These are phyloP conservation scores for Proliferodiscus dingleyae DNA, from an alignment of 2,329 filamentous ascomycete species.

Conservation along the genomic window DNA sequence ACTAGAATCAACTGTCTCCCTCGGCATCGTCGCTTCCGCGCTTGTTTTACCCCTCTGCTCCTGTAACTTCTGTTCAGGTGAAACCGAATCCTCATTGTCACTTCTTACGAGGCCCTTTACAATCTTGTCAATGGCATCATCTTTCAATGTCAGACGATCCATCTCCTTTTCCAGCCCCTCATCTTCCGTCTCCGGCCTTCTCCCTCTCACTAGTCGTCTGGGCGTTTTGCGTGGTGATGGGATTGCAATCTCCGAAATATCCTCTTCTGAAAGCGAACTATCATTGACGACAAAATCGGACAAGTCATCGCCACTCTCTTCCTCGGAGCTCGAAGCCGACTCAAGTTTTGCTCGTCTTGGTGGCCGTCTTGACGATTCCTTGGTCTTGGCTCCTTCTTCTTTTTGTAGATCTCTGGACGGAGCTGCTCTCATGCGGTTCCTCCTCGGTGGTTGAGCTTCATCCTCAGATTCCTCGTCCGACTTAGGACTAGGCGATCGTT, in stretches of 20 bases:
- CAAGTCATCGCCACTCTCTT: neutral
- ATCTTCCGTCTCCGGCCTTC: slow-evolving; percentile 10
- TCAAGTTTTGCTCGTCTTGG: neutral
- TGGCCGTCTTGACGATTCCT: neutral
- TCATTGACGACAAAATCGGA: neutral
- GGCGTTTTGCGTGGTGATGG: slow-evolving; percentile 10
- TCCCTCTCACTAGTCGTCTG: slow-evolving; percentile 26
- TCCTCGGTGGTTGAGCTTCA: too few relatives aligned
- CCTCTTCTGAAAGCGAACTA: slow-evolving; percentile 15
- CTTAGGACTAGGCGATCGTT: too few relatives aligned
- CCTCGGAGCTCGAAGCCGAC: slow-evolving; percentile 1
- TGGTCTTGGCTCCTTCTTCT: too few relatives aligned
- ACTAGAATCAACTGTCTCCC: slow-evolving; percentile 6
- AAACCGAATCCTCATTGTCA: neutral
- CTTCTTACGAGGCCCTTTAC: neutral
- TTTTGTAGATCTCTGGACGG: too few relatives aligned
- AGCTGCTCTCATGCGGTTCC: too few relatives aligned
- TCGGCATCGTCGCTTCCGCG: neutral
- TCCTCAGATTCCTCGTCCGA: too few relatives aligned
- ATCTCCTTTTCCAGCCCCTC: slow-evolving; percentile 13
- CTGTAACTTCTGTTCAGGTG: neutral
- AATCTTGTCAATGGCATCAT: neutral
- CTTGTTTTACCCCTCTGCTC: neutral
- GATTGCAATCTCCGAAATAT: slow-evolving; percentile 18
- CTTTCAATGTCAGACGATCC: slow-evolving; percentile 10